Conservation (phyloP, 495 filamentous ascomycete genomes). For the Extremus antarcticus region DNA sequence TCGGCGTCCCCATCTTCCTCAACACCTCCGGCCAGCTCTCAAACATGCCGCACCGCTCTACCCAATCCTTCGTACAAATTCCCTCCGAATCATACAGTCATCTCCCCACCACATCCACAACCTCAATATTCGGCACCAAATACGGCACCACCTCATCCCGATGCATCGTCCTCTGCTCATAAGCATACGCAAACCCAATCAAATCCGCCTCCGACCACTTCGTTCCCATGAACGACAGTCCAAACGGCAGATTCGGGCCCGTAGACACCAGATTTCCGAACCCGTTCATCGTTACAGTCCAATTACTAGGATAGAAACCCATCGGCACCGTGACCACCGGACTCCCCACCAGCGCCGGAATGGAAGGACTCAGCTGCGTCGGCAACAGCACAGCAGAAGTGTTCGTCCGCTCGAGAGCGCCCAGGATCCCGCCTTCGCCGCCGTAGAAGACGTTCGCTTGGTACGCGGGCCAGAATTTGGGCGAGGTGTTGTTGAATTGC, state of each 20-base stretch:
- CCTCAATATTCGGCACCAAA: conserved; percentile 33
- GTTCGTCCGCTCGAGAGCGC: conserved; percentile 36
- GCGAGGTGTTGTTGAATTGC: conserved; percentile 27
- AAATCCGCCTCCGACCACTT: conserved; percentile 45
- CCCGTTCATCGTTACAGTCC: conserved; percentile 30
- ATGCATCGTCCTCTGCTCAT: conserved; percentile 52
- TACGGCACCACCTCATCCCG: conserved; percentile 38
- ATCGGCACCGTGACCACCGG: conserved; percentile 45
- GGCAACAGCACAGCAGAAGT: conserved; percentile 45
- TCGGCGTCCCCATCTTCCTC: conserved; percentile 3
- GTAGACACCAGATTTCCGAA: conserved; percentile 34
- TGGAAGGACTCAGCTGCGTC: conserved; percentile 31
- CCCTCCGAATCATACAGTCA: conserved; percentile 3
- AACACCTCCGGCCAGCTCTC: conserved; percentile 7
- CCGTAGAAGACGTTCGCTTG: conserved; percentile 36
- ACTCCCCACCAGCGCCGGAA: conserved; percentile 40
- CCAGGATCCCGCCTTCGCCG: conserved; percentile 40
- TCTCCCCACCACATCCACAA: conserved; percentile 32
- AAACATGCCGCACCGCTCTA: conserved; percentile 8
- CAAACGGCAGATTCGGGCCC: conserved; percentile 45
- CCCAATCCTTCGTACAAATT: conserved; percentile 11
- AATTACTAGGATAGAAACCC: conserved; percentile 39
- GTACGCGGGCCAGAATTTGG: conserved; percentile 29
- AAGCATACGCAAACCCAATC: conserved; percentile 57
- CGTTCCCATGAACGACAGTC: conserved; percentile 46